A percentile compares a stretch with the other conserved stretches of the same genome.
Conservation (phyloP, 306 rosid species). For the Pterocarpus santalinus region DNA sequence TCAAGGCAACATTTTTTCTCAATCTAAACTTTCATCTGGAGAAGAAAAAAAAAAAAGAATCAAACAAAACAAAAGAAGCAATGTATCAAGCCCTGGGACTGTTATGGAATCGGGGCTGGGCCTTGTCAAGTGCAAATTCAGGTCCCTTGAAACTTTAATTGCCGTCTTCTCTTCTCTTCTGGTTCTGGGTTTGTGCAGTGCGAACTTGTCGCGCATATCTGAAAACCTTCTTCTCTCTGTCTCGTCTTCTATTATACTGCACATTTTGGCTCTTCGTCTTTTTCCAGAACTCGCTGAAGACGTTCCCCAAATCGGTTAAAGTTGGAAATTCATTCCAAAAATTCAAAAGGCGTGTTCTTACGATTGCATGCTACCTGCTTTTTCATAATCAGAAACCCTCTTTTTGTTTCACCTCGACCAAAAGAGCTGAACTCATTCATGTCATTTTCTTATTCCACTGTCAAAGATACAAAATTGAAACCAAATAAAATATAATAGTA, state of each 20-base stretch:
- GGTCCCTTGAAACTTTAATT: not conserved
- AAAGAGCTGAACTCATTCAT: not conserved
- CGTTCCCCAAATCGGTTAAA: not conserved
- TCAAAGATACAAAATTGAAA: not conserved
- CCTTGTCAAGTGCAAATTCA: too few relatives aligned
- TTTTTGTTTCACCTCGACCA: not conserved
- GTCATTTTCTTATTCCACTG: not conserved
- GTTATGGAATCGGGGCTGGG: too few relatives aligned
- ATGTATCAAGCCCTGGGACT: too few relatives aligned
- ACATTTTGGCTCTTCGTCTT: not conserved
- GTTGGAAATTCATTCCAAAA: not conserved
- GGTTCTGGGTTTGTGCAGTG: not conserved
- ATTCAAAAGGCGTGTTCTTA: not conserved
- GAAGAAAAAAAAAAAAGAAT: too few relatives aligned
- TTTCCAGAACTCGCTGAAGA: not conserved
- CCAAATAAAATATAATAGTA: too few relatives aligned
- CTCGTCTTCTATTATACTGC: not conserved
- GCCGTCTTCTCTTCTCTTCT: too few relatives aligned
- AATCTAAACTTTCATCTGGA: too few relatives aligned
- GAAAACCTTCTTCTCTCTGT: not conserved
- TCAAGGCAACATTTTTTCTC: too few relatives aligned
- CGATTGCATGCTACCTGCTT: not conserved
- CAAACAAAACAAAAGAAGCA: too few relatives aligned
- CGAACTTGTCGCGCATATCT: not conserved
- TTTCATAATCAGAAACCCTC: not conserved